Base-by-base conservation (phyloP, 75 land plant species). In the Cryptomeria japonica region DNA sequence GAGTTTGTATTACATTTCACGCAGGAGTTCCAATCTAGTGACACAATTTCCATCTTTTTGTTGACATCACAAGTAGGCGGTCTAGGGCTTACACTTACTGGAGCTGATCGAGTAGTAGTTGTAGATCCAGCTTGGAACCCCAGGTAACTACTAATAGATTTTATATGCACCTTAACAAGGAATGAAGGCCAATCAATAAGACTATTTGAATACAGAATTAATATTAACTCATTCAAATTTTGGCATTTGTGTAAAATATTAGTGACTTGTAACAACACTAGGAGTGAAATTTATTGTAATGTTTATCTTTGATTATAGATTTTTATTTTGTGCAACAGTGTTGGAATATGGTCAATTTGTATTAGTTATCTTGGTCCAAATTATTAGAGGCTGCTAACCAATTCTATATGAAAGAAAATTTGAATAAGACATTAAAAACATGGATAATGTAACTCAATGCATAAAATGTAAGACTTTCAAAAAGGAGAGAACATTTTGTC, bases 61-160 rank as follows among this genome's bases (percentile, higher is more conserved):
- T 90, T 98, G 90, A 98, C 99, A 15, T 96, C 99, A 39, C 98
- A 96, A 94, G 99, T 98, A 88, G 99, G 99, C 55, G 99, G 99
- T 80, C 92, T 98, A 31, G 99, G 99, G 80, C 94, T 98, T 16
- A 98, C 99, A 13, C 93, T 98, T 38, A 98, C 99, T 64, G 98
- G 91, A 86, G 99, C 99, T n/a, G 99, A 98, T 84, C 96, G 99
- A 84, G 99, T 98, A 39, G 96, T 98, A 85, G 97, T 98, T 28
- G 99, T 97, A 77, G 99, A 98, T 90, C 99, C 99, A 22, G 99
- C 99, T 38, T 98, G 99, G 99, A 98, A 98, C 89, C 99, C 99
- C 73, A 98, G 99, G 99, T 94, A 3, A 49, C 32, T 58, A 10
- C 12, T 41, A 46, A 82, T 28, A 16, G 6, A 82, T 44, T 42